Percentiles rank a stretch among this genome's conserved stretches.
phyloP scores from a whole-genome alignment of 2,329 filamentous ascomycete genomes.

The Berkeleyomyces basicola region DNA sequence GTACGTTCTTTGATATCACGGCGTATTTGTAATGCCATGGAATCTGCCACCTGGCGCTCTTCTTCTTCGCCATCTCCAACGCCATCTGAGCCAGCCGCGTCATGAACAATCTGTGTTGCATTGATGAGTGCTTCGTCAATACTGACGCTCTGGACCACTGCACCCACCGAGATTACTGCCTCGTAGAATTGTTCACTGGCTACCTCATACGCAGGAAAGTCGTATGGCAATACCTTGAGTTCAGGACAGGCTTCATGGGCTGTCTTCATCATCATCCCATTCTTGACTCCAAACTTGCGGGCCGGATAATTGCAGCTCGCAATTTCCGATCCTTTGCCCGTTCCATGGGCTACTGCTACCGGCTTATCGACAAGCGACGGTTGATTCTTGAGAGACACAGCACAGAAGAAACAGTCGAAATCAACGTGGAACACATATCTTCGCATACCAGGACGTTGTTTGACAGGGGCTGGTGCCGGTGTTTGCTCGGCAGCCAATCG shows the following conservation, averaged over 20 bases:
- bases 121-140: conserved; percentile 91
- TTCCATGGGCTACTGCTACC: conserved; percentile 74
- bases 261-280: conserved; percentile 98
- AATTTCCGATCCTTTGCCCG: conserved; percentile 77
- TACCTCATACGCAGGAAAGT: conserved; percentile 88
- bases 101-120: conserved; percentile 53
- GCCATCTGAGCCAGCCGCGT: conserved; percentile 49
- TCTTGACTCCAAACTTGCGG: conserved; percentile 71
- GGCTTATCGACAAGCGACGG: conserved; percentile 67
- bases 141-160: conserved; percentile 85
- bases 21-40: conserved; percentile 48
- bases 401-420: conserved; percentile 97
- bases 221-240: conserved; percentile 81
- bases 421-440: conserved; percentile 89
- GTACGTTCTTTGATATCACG: conserved; percentile 56
- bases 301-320: conserved; percentile 95
- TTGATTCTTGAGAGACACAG: conserved; percentile 64
- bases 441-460: conserved; percentile 44
- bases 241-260: conserved; percentile 71
- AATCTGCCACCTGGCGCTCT: conserved; percentile 58
- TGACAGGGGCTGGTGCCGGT: conserved; percentile 26
- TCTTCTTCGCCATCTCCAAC: conserved; percentile 28
- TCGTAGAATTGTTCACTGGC: conserved; percentile 81
- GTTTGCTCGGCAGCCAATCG: conserved; percentile 56
- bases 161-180: conserved; percentile 61